These are phyloP conservation scores for Fomitopsis betulina DNA, from an alignment of 1,284 basidiomycete genomes.

Conservation along the genomic window DNA sequence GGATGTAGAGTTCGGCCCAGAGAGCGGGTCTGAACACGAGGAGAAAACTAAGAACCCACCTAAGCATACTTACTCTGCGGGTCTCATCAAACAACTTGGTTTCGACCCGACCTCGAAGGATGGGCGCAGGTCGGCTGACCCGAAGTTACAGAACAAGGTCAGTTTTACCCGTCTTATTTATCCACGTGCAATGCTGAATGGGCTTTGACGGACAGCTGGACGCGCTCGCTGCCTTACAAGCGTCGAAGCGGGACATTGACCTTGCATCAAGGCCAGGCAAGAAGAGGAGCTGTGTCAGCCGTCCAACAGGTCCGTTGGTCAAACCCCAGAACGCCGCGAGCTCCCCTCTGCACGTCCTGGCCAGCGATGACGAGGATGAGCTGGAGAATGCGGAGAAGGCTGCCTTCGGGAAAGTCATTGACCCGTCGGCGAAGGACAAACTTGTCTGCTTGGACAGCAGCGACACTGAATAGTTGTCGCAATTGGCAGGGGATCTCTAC, in stretches of 20 bases:
- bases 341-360: constrained; percentile 12
- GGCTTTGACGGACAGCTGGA: constrained; percentile 38
- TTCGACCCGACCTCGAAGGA: constrained; percentile 65
- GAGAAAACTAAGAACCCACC: constrained; percentile 11
- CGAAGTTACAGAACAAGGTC: constrained; percentile 54
- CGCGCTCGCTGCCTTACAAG: constrained; percentile 42
- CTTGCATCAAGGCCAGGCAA: constrained; percentile 53
- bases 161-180: constrained; percentile 1
- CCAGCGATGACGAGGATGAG: constrained; percentile 21
- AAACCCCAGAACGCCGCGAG: background rate
- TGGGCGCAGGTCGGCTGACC: constrained; percentile 37
- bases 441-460: constrained; percentile 28
- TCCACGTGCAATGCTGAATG: background rate
- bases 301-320: constrained; percentile 8
- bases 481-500: background rate
- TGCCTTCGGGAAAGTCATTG: constrained; percentile 16
- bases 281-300: constrained; percentile 26
- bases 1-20: background rate
- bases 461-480: constrained; percentile 14
- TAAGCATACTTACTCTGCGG: constrained; percentile 56
- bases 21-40: constrained; percentile 8
- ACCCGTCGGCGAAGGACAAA: constrained; percentile 1
- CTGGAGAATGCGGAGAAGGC: constrained; percentile 14
- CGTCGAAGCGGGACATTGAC: constrained; percentile 41
- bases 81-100: constrained; percentile 61